Evolutionary conservation across 2,329 filamentous ascomycete genomes (phyloP), one percentile per base, ranked within the genome.

Genomic region (Shiraia sp.): DNA sequence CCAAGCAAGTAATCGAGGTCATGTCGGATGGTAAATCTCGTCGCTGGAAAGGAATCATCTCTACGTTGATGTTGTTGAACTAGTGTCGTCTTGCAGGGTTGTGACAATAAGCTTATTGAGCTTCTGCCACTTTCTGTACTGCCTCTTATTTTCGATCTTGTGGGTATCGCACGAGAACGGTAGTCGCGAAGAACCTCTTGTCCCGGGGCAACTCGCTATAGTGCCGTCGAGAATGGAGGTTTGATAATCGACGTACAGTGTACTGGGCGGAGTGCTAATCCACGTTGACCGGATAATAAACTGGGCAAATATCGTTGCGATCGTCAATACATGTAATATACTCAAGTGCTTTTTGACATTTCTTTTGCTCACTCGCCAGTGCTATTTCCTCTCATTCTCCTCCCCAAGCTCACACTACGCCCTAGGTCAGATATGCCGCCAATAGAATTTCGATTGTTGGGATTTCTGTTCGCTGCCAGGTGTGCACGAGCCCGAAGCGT

Each of bases 321-420:
- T 58, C 57, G 43, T 63, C 48, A 57, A 57, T 47, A 48, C 32
- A 39, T 37, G 38, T 31, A 16, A 13, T 31, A 15, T 13, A 15
- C 10, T 14, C 23, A 33, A 43, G 22, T 25, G 8, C 32, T 24
- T 32, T 40, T 14, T 36, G 27, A 25, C 38, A 28, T 48, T 40
- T 43, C 30, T 25, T 16, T 36, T 52, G 49, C 53, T 68, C 61
- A 69, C 54, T 69, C 61, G 46, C 58, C 66, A 27, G 53, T 62
- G 39, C 55, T 61, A 19, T 53, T 54, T 31, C 63, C 64, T 29
- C 64, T 53, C 29, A 56, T 16, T 16, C 64, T 54, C 31, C 63
- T 55, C 10, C 51, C 58, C 26, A 69, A 29, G 35, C 58, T 68
- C 22, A 56, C 57, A 24, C 42, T 64, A n/a, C 64, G 58, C 7